Base-by-base conservation (phyloP, 345 rosid genomes). In the Bretschneidera sinensis region DNA sequence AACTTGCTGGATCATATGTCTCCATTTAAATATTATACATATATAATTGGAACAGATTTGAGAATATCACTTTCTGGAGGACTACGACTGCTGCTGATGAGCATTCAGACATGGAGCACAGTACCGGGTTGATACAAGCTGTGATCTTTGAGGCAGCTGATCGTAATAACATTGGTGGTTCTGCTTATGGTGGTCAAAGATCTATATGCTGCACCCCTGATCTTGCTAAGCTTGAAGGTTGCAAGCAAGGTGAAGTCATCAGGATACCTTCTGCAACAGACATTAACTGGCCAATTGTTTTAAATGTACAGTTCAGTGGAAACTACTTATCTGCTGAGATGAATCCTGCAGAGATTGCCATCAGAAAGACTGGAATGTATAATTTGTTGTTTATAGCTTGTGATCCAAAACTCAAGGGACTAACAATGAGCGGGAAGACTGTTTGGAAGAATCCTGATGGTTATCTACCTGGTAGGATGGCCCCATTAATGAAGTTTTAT, bases 151-250 rank as follows among this genome's bases (percentile, higher is more conserved):
- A 94, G 81, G 96, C 89, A 21, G 91, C 94, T 35, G 96, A 94
- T 75, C 84, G 97, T 17, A 84, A 94, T 75, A 81, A 76, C 62
- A 94, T 94, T 43, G 99, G 99, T 50, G 99, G 99, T 70, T 94
- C 99, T 50, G 99, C 97, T 54, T 94, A 90, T 70, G 99, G 99
- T 9, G 97, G 99, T 35, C 99, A 94, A 60, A 85, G 99, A 72
- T 91, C 97, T 6, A 88, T 94, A 51, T 94, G 99, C 58, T 94
- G 99, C 79, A 88, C 97, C 9, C 80, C 96, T 54, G 99, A 90
- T 80, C 97, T 94, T 62, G 85, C 99, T 53, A 90, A 91, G 84
- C 73, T 90, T 25, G 95, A 88, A 78, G 96, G 97, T 14, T 94
- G 99, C 78, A 86, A 83, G 73, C 95, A 90, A 68, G 96, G 97